Evolutionary conservation across 768 basidiomycete species (phyloP), one percentile per base, ranked within the genome.

Genomic region (Amanita pseudoporphyria): DNA sequence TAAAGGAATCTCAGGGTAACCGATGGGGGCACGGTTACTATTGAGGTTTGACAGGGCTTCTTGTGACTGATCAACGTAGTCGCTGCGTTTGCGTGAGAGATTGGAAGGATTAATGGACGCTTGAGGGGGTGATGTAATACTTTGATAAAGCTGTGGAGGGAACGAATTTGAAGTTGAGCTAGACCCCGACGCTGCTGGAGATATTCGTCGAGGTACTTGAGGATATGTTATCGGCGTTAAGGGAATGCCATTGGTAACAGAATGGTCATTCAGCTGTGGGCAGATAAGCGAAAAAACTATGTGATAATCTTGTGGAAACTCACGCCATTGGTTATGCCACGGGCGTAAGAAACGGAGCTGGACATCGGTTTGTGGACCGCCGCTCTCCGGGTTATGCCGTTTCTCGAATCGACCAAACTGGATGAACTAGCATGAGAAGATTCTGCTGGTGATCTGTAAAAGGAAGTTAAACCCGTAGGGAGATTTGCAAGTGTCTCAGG

Each of bases 101-200:
- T 63, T 61, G 9, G 84, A 82, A 22, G 84, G 81, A 56, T 89
- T 89, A 54, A 91, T 82, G 24, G 91, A 89, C 9, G 88, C 89
- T 62, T 81, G 84, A 1, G 92, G 91, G 9, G 89, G 92, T 0
- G 85, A 75, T 0, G 86, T 70, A 26, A 78, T 74, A 50, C 66
- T 67, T 55, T 74, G 73, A 31, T 62, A 55, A 26, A 65, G 3
- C 16, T 32, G 53, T 9, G 70, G 64, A 16, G 73, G 58, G 51
- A 73, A 67, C 1, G 56, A 24, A 24, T 62, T 54, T 22, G 56
- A 36, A 30, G 54, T 55, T 22, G 57, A 38, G 32, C 52, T 51
- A 10, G 59, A 60, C 10, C 56, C 61, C 3, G 65, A 61, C 3
- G 59, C 36, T 14, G 56, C 49, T 3, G 65, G 60, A 19, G 67